Base-by-base conservation (phyloP, 805 yeast species). In the Spathaspora arborariae region DNA sequence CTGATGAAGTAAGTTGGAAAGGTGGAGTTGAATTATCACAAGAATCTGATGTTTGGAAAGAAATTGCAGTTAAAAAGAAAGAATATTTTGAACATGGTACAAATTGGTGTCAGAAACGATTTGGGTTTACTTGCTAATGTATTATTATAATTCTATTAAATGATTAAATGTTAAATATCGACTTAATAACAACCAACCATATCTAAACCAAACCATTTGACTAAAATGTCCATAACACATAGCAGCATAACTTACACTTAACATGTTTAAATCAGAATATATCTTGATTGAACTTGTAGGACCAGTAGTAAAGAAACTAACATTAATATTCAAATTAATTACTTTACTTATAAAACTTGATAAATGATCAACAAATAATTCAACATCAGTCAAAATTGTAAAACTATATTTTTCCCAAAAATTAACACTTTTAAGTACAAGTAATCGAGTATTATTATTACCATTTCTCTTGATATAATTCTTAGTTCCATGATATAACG, bases 161-260 rank as follows among this genome's bases (percentile, higher is more conserved):
- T 87, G 90, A 64, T 92, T 91, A 44, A 79, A 78, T 38, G 83
- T 81, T 72, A 88, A 79, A 65, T 89, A 92, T 51, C 91, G 74
- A 49, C 96, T 85, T 13, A 83, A 64, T 5, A 79, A 48, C 59
- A 94, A 71, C 97, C 97, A 94, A 1, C 89, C 84, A 70, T 86
- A 87, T 54, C 99, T 75, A 63, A 85, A 94, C 97, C 97, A 92
- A 7, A 85, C 91, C 87, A 94, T 87, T 63, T 94, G 99, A 1
- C 96, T 81, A 51, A 74, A 74, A 65, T 94, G 98, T 2, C 86
- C 96, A 52, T 75, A 74, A 2, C 83, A 68, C 96, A 92, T 89
- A 3, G 96, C 86, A 0, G 85, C 76, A 45, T 82, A 72, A 37
- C 75, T 65, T 46, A 64, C 68, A 46, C 68, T 64, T 45, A 65